phyloP scores from a whole-genome alignment of 2,329 filamentous ascomycete genomes.

The Myriangium duriaei region DNA sequence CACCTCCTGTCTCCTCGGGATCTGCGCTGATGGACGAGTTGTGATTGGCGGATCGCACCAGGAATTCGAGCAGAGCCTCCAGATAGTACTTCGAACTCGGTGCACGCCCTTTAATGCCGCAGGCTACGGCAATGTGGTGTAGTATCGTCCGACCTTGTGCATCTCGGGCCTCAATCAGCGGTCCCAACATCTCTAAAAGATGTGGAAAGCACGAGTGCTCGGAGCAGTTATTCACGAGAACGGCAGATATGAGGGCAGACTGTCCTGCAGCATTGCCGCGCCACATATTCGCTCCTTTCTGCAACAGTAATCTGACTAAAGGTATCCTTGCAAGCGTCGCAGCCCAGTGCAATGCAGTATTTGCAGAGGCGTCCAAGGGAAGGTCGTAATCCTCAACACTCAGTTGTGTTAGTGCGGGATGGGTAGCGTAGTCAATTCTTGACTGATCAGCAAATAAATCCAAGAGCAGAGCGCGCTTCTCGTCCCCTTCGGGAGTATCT shows the following conservation, averaged over 20 bases:
- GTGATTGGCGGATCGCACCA: conserved; percentile 57
- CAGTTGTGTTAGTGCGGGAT: conserved; percentile 65
- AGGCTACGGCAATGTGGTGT: conserved; percentile 92
- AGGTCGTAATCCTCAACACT: conserved; percentile 75
- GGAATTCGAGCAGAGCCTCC: conserved; percentile 85
- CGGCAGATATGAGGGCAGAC: conserved; percentile 84
- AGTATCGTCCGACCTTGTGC: conserved; percentile 81
- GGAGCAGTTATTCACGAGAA: conserved; percentile 85
- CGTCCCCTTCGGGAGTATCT: conserved; percentile 52
- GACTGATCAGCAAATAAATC: conserved; percentile 53
- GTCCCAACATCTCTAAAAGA: conserved; percentile 73
- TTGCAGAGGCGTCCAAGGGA: conserved; percentile 76
- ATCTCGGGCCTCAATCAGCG: conserved; percentile 83
- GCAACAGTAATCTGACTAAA: conserved; percentile 67
- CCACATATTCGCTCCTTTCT: conserved; percentile 74
- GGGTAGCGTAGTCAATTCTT: conserved; percentile 56
- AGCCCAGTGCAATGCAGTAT: conserved; percentile 93
- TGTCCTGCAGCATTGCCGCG: conserved; percentile 82
- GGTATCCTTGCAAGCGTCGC: conserved; percentile 80
- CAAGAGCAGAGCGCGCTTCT: conserved; percentile 71
- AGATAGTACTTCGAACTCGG: conserved; percentile 91
- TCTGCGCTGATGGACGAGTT: conserved; percentile 29
- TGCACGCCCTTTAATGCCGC: conserved; percentile 84
- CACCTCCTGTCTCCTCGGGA: conserved; percentile 11
- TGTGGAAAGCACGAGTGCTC: conserved; percentile 85